Evolutionary conservation across 306 rosid genomes (phyloP), one percentile per base, ranked within the genome.

Genomic region (Fragaria vesca): DNA sequence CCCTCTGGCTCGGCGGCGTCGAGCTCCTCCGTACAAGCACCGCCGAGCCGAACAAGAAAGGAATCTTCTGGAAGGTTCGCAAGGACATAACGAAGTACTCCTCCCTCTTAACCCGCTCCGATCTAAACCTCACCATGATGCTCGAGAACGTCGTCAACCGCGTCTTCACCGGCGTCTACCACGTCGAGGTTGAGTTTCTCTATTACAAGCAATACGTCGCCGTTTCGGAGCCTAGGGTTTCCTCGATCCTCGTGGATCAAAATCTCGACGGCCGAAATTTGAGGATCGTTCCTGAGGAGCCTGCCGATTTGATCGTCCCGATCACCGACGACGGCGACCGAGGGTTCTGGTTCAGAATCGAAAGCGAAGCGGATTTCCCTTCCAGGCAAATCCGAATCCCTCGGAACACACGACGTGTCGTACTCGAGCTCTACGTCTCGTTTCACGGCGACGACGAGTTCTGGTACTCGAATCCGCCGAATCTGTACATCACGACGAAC

Each of bases 21-120:
- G 97, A 93, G 86, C 76, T 93, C 54, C 80, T 93, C 77, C 93
- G 97, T 1, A 93, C 94, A 66, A 91, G 97, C 89, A 91, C 97
- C 12, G 90, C 97, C 48, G 87, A 91, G 72, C 97, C 97, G 15
- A 81, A 85, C 17, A 12, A 66, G 42, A 12, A 72, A 3, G 92
- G 90, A 26, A 42, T 91, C 83, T 86, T 84, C 93, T 93, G 97
- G 97, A 83, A 79, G 43, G 80, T 93, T 69, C 90, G 83, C 1
- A 93, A 93, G 83, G 97, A 93, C 65, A 57, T 93, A 75, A 91
- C 96, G 15, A 85, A 75, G 54, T 93, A 89, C 88, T 85, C 87
- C 76, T 88, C 97, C 55, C 83, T 93, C 18, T 76, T 93, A 6
- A 0, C 74, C 0, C 80, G 84, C 36, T 73, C 83, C 18, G 71